These are phyloP conservation scores for Colletotrichum zoysiae DNA, from an alignment of 2,329 filamentous ascomycete species.

Conservation along the genomic window DNA sequence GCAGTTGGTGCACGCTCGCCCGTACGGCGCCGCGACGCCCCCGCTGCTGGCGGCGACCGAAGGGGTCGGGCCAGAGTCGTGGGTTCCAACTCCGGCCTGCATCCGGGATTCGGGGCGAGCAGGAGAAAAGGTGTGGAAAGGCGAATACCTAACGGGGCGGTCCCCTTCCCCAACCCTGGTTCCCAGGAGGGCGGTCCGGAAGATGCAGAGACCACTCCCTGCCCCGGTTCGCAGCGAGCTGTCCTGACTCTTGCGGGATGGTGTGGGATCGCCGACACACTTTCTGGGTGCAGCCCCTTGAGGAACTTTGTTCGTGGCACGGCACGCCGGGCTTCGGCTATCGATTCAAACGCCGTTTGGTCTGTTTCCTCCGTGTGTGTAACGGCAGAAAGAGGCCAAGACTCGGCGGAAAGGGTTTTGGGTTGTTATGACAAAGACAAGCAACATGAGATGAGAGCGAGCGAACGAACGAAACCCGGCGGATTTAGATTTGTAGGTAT, in stretches of 20 bases:
- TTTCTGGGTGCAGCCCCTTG: conserved; percentile 1
- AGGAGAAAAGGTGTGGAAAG: not conserved
- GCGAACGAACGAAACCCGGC: conserved; percentile 20
- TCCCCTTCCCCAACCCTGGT: too few relatives aligned
- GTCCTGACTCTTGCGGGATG: not conserved
- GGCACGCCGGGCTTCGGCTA: conserved; percentile 23
- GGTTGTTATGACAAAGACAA: conserved; percentile 7
- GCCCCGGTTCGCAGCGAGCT: not conserved
- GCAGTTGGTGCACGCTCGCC: conserved; percentile 57
- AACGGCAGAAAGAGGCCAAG: not conserved
- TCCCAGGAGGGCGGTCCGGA: conserved; percentile 12
- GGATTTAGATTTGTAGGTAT: conserved; percentile 15
- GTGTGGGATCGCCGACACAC: conserved; percentile 1
- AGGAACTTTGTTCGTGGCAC: not conserved
- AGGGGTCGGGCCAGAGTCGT: conserved; percentile 29
- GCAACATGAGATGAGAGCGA: not conserved
- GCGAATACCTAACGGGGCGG: fast-evolving
- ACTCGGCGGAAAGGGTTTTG: not conserved
- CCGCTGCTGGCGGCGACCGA: not conserved
- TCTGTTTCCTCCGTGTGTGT: not conserved
- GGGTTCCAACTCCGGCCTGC: conserved; percentile 23
- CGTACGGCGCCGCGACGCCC: conserved; percentile 52
- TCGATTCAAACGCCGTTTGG: conserved; percentile 1
- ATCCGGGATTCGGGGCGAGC: conserved; percentile 28
- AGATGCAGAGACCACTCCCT: not conserved